Base-by-base conservation (phyloP, 1,284 basidiomycete genomes). In the Pulchroboletus neoregius region DNA sequence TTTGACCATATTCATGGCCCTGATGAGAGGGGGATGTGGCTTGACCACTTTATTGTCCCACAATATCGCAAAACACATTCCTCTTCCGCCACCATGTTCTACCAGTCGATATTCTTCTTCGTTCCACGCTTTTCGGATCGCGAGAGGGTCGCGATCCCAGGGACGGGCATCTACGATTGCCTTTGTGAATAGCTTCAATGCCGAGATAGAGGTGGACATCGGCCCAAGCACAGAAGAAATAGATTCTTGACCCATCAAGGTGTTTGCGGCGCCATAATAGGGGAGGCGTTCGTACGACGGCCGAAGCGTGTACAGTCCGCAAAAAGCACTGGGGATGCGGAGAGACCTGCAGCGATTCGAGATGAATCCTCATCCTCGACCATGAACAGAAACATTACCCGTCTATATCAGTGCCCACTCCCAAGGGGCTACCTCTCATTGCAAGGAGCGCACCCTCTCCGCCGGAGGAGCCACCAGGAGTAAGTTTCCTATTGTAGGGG, bases 181-280 rank as follows among this genome's bases (percentile, higher is more conserved):
- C 58, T 84, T 78, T 47, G 79, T 76, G 67, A 90, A 90, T 1
- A 74, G 54, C 54, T 82, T 82, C 42, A 91, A 57, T 2, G 77
- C 82, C 3, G 65, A 70, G 6, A 91, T 50, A 10, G 74, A 78
- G 15, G 73, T 72, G 3, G 82, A 71, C 57, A 91, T 73, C 2
- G 90, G 90, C 0, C 88, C 89, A 2, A 89, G 73, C 37, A 90
- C 84, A 2, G 84, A 88, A 1, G 72, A 71, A 23, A 91, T 71
- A 5, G 84, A 80, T 46, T 89, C 85, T 66, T 87, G 84, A 5
- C 87, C 88, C 51, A 80, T 76, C 44, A 87, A 61, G 1, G 82
- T 77, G 48, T 84, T 86, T 6, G 72, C 68, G 0, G 78, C 74
- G 2, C 86, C 87, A 39, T 68, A 67, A 52, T 89, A 91, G 0